Evolutionary conservation across 2,329 filamentous ascomycete genomes (phyloP).

Genomic region (Talaromyces atroroseus): DNA sequence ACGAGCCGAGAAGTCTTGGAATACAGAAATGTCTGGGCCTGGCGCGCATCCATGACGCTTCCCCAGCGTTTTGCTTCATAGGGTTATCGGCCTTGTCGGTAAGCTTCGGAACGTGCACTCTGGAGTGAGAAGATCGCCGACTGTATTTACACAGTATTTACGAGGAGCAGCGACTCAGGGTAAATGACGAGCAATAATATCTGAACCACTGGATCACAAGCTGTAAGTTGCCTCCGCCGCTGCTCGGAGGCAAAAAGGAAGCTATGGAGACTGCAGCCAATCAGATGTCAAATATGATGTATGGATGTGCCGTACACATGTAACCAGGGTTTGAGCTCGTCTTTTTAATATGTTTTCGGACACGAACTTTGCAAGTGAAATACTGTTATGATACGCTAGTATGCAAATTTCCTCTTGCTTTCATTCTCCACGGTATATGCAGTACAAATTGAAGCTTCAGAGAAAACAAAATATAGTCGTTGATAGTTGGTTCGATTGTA

Average conservation of each 20-base stretch:
- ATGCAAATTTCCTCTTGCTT: too few relatives aligned
- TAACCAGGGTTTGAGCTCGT: background rate
- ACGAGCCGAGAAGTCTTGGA: conserved; percentile 2
- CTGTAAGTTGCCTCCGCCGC: background rate
- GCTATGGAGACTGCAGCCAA: background rate
- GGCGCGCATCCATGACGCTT: conserved; percentile 6
- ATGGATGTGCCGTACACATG: background rate
- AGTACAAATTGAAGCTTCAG: too few relatives aligned
- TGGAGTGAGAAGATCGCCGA: background rate
- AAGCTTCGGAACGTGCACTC: conserved; percentile 6
- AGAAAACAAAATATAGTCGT: background rate
- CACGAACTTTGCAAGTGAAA: too few relatives aligned
- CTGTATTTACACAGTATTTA: background rate
- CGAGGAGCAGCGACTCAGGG: background rate
- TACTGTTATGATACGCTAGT: too few relatives aligned
- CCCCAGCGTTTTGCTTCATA: conserved; percentile 6
- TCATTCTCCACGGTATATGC: too few relatives aligned
- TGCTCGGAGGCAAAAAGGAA: conserved; percentile 6
- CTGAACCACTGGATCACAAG: conserved; percentile 5
- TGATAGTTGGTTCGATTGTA: background rate
- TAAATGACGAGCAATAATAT: background rate
- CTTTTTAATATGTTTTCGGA: too few relatives aligned
- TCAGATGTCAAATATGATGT: background rate
- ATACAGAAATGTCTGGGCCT: background rate
- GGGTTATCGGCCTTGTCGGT: conserved; percentile 8